Evolutionary conservation across 345 rosid species (phyloP), one percentile per base, ranked within the genome.

Genomic region (Arabis alpina): DNA sequence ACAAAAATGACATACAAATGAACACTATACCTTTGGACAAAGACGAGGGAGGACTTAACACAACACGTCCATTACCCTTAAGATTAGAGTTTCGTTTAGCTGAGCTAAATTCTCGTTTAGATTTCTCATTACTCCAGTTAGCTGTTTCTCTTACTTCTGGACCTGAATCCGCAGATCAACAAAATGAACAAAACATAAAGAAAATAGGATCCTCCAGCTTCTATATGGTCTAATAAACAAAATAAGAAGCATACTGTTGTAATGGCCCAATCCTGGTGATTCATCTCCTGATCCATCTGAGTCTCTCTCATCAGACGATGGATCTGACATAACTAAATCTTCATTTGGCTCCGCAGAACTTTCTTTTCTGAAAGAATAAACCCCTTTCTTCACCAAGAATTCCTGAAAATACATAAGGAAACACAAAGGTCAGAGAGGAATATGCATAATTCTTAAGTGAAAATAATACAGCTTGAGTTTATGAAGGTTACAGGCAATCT

Each of bases 381-480:
- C 80, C 60, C 37, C 42, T 68, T 66, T 68, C 73, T 79, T 80
- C 62, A 61, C 77, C 61, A 81, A 81, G 54, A 61, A 82, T 55
- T 82, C 80, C 98, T 92, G 82, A 76, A 68, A 51, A 68, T 55
- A 68, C 36, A 65, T 66, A 77, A 88, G 88, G 82, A 86, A 83
- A 64, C 60, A 51, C 79, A 78, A 80, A 69, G 24, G 70, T 76
- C 57, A 9, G 57, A 57, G 63, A 64, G 56, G 74, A 48, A 13
- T 60, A 25, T 43, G 53, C 55, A 68, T 57, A 44, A 14, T 13
- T 54, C 23, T 9, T 15, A 50, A 57, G 42, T 30, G 11, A 40
- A 32, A 19, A 47, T 40, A 69, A 61, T 40, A 56, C 50, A 58
- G 53, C 52, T 50, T 36, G 54, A 71, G 64, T 76, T 65, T 66